Base-by-base conservation (phyloP, 192 early-diverging fungal genomes). In the Linnemannia exigua region DNA sequence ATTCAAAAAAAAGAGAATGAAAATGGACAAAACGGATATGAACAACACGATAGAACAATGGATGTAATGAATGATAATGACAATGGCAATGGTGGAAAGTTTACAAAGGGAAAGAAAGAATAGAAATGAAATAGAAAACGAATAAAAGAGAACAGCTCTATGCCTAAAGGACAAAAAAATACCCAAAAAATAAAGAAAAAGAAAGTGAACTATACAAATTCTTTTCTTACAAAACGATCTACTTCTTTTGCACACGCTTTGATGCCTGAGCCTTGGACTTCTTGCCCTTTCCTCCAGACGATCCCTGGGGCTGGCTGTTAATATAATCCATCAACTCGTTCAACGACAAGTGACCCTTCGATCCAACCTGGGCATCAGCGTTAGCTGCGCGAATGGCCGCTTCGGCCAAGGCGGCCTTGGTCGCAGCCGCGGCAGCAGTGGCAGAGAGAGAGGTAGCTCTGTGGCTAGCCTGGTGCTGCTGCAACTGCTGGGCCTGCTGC, bases 251-350 rank as follows among this genome's bases (percentile, higher is more conserved):
- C 17, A 51, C 67, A 63, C 82, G 82, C 77, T 84, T 84, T 0
- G 80, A 58, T 1, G 80, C 73, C 38, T 71, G 70, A n/a, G 68
- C 74, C 66, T 80, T 80, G 58, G 68, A 41, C 72, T 80, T 80
- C 38, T 58, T 48, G 46, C 69, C 68, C 37, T 68, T 72, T 47
- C 33, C 17, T 52, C 54, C 69, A 81, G 83, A 76, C 20, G 68
- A 70, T 31, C 58, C 41, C 19, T 44, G 37, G n/a, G 78, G 74
- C 50, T 86, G 78, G 70, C 38, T 79, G 71, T 91, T 93, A 54
- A 95, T 94, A 61, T 91, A 97, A 72, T 94, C 90, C 72, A 97
- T 70, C 58, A 97, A 88, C 54, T 97, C 93, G 28, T 97, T 94
- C 79, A 97, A 92, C 0, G 95, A 92, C 76, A 96, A 77, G 71